phyloP scores from a whole-genome alignment of 306 rosid species.

The Prunus padus region DNA sequence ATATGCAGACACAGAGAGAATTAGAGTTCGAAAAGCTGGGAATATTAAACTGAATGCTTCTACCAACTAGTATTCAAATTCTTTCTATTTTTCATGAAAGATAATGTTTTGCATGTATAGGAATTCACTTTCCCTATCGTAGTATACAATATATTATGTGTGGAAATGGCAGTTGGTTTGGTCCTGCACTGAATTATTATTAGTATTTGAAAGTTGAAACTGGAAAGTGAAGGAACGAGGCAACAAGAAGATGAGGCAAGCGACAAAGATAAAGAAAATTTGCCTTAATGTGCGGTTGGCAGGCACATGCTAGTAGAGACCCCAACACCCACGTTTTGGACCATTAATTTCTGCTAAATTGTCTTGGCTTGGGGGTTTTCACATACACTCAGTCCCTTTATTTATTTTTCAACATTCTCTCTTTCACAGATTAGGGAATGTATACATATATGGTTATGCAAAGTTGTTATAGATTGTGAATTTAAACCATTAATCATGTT shows the following conservation, averaged over 20 bases:
- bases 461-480: no score
- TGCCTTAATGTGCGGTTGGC: conserved; percentile 30
- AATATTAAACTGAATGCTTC: no score
- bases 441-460: no score
- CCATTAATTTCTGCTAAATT: background rate
- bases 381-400: background rate
- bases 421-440: background rate
- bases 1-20: background rate
- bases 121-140: background rate
- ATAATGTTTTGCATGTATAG: background rate
- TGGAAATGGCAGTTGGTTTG: background rate
- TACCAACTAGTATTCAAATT: background rate
- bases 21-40: background rate
- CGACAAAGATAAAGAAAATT: conserved; percentile 41
- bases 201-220: background rate
- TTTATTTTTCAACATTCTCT: background rate
- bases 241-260: conserved; percentile 33
- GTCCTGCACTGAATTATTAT: background rate
- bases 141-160: background rate
- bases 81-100: background rate
- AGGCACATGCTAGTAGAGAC: conserved; percentile 33
- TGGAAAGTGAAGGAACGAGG: conserved; percentile 16
- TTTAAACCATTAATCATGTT: no score
- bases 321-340: conserved; percentile 9
- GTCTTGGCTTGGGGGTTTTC: background rate